Evolutionary conservation across 2,329 filamentous ascomycete genomes (phyloP).

Genomic region (Trichophyton verrucosum): DNA sequence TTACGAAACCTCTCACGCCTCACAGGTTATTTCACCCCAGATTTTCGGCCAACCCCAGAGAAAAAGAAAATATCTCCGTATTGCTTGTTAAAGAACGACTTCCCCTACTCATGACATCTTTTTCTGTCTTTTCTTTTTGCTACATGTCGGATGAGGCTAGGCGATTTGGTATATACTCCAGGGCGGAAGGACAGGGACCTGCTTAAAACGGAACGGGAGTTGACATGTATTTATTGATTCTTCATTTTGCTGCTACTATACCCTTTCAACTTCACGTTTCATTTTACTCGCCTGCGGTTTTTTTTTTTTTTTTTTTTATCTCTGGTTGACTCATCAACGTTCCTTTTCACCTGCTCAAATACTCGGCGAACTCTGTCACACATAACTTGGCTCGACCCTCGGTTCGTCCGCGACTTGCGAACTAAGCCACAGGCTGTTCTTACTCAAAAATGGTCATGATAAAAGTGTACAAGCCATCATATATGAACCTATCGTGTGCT

Average conservation of each 20-base stretch:
- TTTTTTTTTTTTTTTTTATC: not conserved
- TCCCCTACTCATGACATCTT: not conserved
- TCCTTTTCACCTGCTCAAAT: not conserved
- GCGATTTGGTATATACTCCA: not conserved
- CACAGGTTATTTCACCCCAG: not conserved
- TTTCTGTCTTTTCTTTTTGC: not conserved
- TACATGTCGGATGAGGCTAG: not conserved
- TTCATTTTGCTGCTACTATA: not conserved
- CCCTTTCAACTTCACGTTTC: not conserved
- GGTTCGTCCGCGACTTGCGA: not conserved
- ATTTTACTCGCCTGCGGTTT: not conserved
- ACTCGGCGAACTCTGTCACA: not conserved
- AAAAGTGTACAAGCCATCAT: not conserved
- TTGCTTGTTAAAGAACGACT: not conserved
- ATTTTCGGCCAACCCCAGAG: not conserved
- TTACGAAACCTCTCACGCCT: too few relatives aligned
- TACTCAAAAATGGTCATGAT: not conserved
- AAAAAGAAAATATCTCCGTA: not conserved
- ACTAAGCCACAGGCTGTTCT: not conserved
- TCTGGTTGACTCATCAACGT: too few relatives aligned
- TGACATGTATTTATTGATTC: not conserved
- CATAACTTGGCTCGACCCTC: too few relatives aligned
- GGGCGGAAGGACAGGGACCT: not conserved
- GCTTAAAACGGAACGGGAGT: not conserved
- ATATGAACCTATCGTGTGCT: not conserved